A percentile compares a stretch with the other conserved stretches of the same genome.
Evolutionary conservation across 2,329 filamentous ascomycete genomes (phyloP).

Genomic region (Septoria linicola): DNA sequence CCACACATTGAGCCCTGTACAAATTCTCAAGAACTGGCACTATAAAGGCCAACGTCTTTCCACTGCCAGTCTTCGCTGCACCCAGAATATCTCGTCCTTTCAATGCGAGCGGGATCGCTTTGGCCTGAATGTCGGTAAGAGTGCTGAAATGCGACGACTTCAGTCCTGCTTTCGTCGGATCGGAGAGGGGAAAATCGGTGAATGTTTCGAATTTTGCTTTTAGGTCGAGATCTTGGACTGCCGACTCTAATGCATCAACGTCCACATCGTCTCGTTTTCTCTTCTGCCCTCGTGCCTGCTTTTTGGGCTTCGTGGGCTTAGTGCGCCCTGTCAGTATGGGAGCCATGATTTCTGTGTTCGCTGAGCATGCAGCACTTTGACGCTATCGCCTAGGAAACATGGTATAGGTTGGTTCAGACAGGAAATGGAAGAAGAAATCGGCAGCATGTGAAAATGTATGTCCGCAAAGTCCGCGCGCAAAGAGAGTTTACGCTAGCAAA

Average conservation of each 20-base stretch:
- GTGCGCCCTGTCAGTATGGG: conserved; percentile 44
- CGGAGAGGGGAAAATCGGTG: conserved; percentile 79
- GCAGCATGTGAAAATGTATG: conserved; percentile 10
- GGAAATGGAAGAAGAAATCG: conserved; percentile 1
- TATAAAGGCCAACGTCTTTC: conserved; percentile 92
- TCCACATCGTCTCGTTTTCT: conserved; percentile 29
- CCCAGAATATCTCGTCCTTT: conserved; percentile 86
- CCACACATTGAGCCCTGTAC: conserved; percentile 84
- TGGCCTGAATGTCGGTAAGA: conserved; percentile 86
- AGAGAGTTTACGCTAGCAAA: conserved; percentile 20
- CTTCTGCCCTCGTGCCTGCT: conserved; percentile 42
- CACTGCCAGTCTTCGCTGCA: conserved; percentile 91
- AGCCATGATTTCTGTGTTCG: conserved; percentile 20
- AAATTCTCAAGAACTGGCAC: conserved; percentile 90
- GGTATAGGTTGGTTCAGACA: background rate
- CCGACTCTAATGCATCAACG: conserved; percentile 35
- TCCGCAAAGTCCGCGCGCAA: conserved; percentile 12
- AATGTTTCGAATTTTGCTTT: conserved; percentile 68
- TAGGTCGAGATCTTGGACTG: conserved; percentile 53
- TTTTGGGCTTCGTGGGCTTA: conserved; percentile 57
- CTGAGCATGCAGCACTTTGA: too few relatives aligned
- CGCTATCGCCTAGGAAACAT: background rate
- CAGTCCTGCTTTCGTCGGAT: conserved; percentile 74
- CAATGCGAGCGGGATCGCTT: conserved; percentile 82
- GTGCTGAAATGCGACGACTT: conserved; percentile 84